Evolutionary conservation across 2,329 filamentous ascomycete species (phyloP), one percentile per base, ranked within the genome.

Genomic region (Diaporthe helianthi): DNA sequence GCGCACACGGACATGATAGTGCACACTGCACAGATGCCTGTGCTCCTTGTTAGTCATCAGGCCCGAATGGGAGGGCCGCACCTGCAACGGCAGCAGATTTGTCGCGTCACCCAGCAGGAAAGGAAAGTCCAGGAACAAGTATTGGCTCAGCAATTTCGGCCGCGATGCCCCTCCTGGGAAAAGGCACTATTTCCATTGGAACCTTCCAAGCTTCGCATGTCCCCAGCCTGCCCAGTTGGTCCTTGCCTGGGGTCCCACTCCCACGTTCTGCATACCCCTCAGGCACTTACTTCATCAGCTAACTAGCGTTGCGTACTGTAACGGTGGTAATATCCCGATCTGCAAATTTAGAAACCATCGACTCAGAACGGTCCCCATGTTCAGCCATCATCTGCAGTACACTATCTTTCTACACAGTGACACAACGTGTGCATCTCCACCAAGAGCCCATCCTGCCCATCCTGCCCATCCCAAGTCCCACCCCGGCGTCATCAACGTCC

Each of bases 331-430:
- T 67, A 31, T 55, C 65, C 65, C 65, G 65, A 49, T 36, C 41
- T 66, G 67, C 46, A 66, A 60, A n/a, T n/a, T 69, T 66, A 66
- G 44, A 60, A 60, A 29, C 51, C 58, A 19, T 26, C 58, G 44
- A 63, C 44, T 49, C 58, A 49, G 24, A 44, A 63, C 58, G 58
- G 47, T 49, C 58, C 58, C 58, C 26, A 64, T 49, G 22, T 44
- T 44, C n/a, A n/a, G n/a, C n/a, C n/a, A n/a, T n/a, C n/a, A n/a
- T n/a, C n/a, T n/a, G n/a, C n/a, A n/a, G n/a, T n/a, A n/a, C n/a
- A n/a, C n/a, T n/a, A n/a, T n/a, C n/a, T n/a, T n/a, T n/a, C n/a
- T n/a, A n/a, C n/a, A n/a, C n/a, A n/a, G n/a, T n/a, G n/a, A n/a
- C n/a, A n/a, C n/a, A n/a, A 31, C 26, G 13, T n/a, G 24, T 65